Percentiles rank a stretch among this genome's conserved stretches.
Evolutionary conservation across 192 early-diverging fungal genomes (phyloP).

Genomic region (Coemansia sp.): DNA sequence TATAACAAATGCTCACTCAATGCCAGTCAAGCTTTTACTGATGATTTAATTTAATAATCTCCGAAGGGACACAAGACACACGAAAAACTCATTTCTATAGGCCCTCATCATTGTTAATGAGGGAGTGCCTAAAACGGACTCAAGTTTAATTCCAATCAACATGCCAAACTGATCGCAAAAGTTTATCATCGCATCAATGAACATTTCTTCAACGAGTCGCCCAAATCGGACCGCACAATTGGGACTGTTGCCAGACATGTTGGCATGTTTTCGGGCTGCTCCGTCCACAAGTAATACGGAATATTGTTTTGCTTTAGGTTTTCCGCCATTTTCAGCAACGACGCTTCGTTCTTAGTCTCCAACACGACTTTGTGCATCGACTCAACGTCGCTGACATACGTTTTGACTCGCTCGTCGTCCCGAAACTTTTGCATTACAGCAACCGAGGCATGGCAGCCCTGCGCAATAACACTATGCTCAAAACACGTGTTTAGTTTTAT

Average conservation of each 20-base stretch:
- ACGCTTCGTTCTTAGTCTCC: conserved; percentile 69
- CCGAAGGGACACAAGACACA: too few species aligned
- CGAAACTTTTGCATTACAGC: conserved; percentile 64
- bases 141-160: background rate
- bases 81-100: too few species aligned
- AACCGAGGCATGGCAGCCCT: conserved; percentile 71
- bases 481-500: background rate
- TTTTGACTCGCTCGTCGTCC: conserved; percentile 61
- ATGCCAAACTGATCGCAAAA: background rate
- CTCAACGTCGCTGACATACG: conserved; percentile 61
- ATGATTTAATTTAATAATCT: background rate
- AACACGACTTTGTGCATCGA: conserved; percentile 77
- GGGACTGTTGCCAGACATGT: conserved; percentile 74
- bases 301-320: conserved; percentile 59
- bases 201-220: conserved; percentile 53
- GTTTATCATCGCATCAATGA: conserved; percentile 29
- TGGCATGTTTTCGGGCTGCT: conserved; percentile 74
- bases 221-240: conserved; percentile 54
- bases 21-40: too few species aligned
- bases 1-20: too few species aligned
- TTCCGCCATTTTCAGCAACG: conserved; percentile 59
- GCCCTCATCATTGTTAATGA: background rate
- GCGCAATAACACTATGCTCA: conserved; percentile 63
- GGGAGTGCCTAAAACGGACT: too few species aligned
- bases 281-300: conserved; percentile 67